Evolutionary conservation across 2,329 filamentous ascomycete genomes (phyloP).

Genomic region (Colletotrichum sp.): DNA sequence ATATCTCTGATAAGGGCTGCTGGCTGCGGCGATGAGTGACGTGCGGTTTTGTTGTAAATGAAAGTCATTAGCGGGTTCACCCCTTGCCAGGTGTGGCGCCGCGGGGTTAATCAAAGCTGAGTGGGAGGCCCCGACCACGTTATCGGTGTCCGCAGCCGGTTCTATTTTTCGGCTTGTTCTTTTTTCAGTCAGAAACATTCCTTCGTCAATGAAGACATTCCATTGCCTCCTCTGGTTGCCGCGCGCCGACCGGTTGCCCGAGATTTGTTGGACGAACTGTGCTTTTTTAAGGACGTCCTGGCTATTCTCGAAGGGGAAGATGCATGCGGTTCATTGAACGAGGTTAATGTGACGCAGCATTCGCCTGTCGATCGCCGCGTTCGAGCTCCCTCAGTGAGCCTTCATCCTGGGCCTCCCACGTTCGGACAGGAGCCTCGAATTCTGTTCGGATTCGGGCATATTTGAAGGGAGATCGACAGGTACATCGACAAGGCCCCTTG

Average conservation of each 20-base stretch:
- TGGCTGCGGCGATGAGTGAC: neutral
- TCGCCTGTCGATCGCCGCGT: slow-evolving; percentile 15
- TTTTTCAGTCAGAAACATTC: neutral
- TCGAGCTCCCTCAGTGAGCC: neutral
- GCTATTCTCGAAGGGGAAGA: neutral
- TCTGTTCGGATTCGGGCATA: slow-evolving; percentile 1
- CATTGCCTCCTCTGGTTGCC: neutral
- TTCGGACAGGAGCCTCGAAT: neutral
- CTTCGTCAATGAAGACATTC: neutral
- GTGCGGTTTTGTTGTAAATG: slow-evolving; percentile 9
- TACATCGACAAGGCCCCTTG: neutral
- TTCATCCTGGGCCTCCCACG: slow-evolving; percentile 3
- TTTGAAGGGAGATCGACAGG: slow-evolving; percentile 16
- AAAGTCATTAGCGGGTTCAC: neutral
- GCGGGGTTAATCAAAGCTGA: slow-evolving; percentile 13
- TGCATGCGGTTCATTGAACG: neutral
- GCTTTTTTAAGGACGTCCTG: neutral
- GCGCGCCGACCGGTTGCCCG: neutral
- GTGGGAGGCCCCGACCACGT: neutral
- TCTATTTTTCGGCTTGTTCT: neutral
- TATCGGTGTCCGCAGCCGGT: slow-evolving; percentile 5
- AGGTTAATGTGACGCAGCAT: neutral
- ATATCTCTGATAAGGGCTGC: neutral
- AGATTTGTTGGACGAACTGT: neutral
- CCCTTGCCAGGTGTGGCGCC: slow-evolving; percentile 13